Percentiles rank a stretch among this genome's conserved stretches.
Evolutionary conservation across 345 rosid genomes (phyloP).

Genomic region (Aquilaria yunnanensis): DNA sequence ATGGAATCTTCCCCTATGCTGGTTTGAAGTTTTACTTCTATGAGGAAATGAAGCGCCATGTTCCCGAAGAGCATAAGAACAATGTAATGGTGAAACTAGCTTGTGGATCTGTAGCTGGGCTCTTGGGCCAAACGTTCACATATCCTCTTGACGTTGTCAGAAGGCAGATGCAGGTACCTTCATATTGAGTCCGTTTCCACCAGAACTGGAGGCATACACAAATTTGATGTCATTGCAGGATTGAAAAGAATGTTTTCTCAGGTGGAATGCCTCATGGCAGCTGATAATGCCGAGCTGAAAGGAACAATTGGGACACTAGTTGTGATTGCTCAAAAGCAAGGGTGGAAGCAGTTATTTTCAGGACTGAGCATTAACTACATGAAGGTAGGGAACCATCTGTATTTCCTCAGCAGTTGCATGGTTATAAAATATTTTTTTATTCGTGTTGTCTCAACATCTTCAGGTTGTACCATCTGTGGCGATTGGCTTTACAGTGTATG

Average conservation of each 20-base stretch:
- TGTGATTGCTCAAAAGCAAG: conserved; percentile 60
- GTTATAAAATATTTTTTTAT: not conserved
- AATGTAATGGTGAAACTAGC: conserved; percentile 66
- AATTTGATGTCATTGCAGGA: not conserved
- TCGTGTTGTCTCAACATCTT: not conserved
- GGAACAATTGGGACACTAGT: conserved; percentile 70
- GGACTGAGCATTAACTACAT: conserved; percentile 90
- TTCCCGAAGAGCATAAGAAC: conserved; percentile 67
- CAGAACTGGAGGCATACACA: not conserved
- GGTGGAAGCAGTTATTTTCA: conserved; percentile 97
- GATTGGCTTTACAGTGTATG: conserved; percentile 91
- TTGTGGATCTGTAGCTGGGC: conserved; percentile 86
- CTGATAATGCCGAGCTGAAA: conserved; percentile 42
- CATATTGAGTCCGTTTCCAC: conserved; percentile 3
- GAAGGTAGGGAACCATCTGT: conserved; percentile 39
- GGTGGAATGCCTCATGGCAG: conserved; percentile 61
- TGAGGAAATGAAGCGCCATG: conserved; percentile 90
- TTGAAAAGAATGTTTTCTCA: conserved; percentile 16
- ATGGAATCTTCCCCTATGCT: conserved; percentile 96
- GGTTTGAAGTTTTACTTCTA: conserved; percentile 96
- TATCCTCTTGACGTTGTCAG: conserved; percentile 96
- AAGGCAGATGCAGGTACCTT: conserved; percentile 91
- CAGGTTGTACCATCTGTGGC: conserved; percentile 96
- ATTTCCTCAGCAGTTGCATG: not conserved
- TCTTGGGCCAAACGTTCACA: conserved; percentile 90